Conservation (phyloP, 257 asterid species). For the Cruciata laevipes region DNA sequence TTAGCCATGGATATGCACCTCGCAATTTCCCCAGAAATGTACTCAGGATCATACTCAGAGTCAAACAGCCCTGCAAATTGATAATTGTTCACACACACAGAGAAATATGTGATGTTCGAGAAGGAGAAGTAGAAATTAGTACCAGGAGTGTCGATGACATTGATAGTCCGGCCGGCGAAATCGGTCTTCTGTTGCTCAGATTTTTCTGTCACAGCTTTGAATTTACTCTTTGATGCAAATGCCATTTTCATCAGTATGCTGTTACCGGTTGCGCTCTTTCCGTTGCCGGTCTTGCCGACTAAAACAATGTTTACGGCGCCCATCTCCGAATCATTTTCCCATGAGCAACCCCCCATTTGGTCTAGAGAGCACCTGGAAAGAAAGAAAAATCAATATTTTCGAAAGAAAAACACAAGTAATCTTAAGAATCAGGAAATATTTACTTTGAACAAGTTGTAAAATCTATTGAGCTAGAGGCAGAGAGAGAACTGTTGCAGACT, state of each 20-base stretch:
- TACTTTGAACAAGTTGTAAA: too few relatives aligned
- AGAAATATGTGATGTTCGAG: too few relatives aligned
- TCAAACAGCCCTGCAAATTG: not conserved
- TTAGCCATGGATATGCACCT: conserved; percentile 6
- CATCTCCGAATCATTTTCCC: not conserved
- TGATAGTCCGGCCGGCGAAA: not conserved
- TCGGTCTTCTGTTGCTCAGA: not conserved
- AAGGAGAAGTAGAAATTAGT: not conserved
- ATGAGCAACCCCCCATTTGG: not conserved
- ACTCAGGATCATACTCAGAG: not conserved
- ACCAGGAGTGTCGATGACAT: not conserved
- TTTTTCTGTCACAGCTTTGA: not conserved
- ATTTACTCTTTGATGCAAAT: not conserved
- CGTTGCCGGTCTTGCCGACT: not conserved
- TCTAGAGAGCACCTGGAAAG: not conserved
- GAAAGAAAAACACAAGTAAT: too few relatives aligned
- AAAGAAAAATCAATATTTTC: too few relatives aligned
- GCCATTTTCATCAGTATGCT: not conserved
- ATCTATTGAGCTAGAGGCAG: too few relatives aligned
- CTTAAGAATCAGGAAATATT: too few relatives aligned
- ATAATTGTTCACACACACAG: not conserved
- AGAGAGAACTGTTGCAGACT: too few relatives aligned
- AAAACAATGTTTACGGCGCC: not conserved
- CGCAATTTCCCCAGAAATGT: not conserved
- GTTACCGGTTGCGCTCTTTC: not conserved